Evolutionary conservation across 2,329 filamentous ascomycete genomes (phyloP).

Genomic region (Paracoccidioides lutzii): DNA sequence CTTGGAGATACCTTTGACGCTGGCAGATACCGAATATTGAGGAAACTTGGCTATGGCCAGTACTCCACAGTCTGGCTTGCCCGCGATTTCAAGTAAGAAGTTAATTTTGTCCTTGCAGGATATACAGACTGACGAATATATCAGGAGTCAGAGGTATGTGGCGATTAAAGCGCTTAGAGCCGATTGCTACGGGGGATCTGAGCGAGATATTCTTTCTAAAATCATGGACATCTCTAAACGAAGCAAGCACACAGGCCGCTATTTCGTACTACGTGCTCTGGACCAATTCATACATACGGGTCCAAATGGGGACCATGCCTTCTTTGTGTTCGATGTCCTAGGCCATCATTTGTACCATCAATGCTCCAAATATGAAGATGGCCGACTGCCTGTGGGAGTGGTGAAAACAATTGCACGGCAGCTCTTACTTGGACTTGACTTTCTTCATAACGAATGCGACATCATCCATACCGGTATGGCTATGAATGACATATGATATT

Average conservation of each 20-base stretch:
- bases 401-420: constrained; percentile 15
- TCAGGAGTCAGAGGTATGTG: constrained; percentile 13
- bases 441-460: constrained; percentile 16
- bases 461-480: constrained; percentile 18
- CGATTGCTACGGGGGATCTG: constrained; percentile 15
- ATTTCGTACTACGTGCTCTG: constrained; percentile 13
- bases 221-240: constrained; percentile 10
- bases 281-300: constrained; percentile 18
- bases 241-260: constrained; percentile 13
- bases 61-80: constrained; percentile 79
- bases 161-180: constrained; percentile 17
- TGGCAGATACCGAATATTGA: constrained; percentile 77
- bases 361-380: constrained; percentile 13
- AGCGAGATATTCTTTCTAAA: constrained; percentile 14
- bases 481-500: not conserved
- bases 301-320: constrained; percentile 19
- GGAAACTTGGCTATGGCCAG: constrained; percentile 88
- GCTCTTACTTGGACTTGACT: constrained; percentile 18
- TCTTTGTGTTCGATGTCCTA: constrained; percentile 17
- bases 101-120: not conserved
- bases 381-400: constrained; percentile 13
- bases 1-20: constrained; percentile 89
- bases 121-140: constrained; percentile 6
- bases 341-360: constrained; percentile 17
- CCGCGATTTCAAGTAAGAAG: constrained; percentile 52